Conservation (phyloP, 2,329 filamentous ascomycete species). For the Hymenoscyphus albidus region DNA sequence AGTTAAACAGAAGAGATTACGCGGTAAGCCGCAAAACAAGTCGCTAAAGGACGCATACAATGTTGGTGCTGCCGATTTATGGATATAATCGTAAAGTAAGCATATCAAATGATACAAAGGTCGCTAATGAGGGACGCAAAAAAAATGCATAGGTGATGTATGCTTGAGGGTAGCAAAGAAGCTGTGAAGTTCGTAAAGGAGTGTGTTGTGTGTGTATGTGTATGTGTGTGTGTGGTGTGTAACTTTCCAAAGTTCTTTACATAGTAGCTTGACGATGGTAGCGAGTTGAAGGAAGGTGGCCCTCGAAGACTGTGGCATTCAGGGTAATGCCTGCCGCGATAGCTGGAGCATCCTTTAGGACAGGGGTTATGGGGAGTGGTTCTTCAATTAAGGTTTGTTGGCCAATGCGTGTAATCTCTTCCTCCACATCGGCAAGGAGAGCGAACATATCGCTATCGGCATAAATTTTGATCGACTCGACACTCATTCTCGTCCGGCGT, state of each 20-base stretch:
- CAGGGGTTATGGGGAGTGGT: background rate
- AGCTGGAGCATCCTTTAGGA: constrained; percentile 5
- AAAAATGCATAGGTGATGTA: background rate
- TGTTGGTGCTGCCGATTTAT: background rate
- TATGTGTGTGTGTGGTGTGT: background rate
- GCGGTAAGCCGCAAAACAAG: background rate
- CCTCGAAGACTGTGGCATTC: constrained; percentile 21
- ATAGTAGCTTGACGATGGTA: background rate
- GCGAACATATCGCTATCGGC: constrained; percentile 64
- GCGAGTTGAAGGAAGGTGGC: constrained; percentile 8
- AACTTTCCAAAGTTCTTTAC: background rate
- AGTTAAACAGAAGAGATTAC: background rate
- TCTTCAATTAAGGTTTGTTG: constrained; percentile 13
- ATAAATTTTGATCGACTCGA: constrained; percentile 66
- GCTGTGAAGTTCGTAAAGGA: constrained; percentile 3
- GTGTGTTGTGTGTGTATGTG: background rate
- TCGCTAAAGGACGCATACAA: background rate
- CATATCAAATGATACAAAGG: background rate
- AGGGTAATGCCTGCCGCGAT: constrained; percentile 5
- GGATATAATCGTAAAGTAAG: background rate
- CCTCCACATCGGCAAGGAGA: constrained; percentile 63
- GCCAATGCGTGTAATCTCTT: constrained; percentile 48
- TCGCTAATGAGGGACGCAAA: background rate
- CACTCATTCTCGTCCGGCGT: constrained; percentile 37
- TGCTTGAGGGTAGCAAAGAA: background rate